Conservation (phyloP, 129 eudicot genomes). For the Flaveria ramosissima region DNA sequence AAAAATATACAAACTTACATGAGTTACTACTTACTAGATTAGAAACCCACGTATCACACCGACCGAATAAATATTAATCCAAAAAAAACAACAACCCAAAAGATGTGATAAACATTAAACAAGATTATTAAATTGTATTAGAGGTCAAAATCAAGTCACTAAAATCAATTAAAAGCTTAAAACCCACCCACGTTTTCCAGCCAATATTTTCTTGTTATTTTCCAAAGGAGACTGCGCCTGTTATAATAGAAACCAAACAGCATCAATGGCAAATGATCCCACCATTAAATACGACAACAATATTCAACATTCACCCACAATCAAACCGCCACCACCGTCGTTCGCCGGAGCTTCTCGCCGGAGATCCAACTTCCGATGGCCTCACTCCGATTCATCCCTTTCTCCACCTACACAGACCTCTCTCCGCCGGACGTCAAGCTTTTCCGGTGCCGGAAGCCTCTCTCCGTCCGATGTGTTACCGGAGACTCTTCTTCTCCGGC, state of each 20-base stretch:
- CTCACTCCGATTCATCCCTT: constrained; percentile 30
- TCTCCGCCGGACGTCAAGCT: constrained; percentile 38
- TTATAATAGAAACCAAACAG: not conserved
- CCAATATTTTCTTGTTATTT: not conserved
- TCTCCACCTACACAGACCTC: constrained; percentile 29
- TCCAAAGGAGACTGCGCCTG: constrained; percentile 2
- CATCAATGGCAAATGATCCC: constrained; percentile 6
- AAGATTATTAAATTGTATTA: no score
- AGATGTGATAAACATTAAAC: no score
- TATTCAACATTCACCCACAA: not conserved
- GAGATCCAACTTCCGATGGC: constrained; percentile 22
- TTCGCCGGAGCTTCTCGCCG: not conserved
- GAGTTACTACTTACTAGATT: no score
- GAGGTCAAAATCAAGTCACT: no score
- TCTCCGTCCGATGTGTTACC: constrained; percentile 48
- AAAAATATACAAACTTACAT: no score
- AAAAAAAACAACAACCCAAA: no score
- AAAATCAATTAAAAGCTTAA: no score
- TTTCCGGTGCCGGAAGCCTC: constrained; percentile 37
- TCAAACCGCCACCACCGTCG: not conserved
- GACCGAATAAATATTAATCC: no score
- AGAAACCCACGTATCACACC: no score
- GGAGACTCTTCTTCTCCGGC: constrained; percentile 42
- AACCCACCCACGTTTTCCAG: not conserved
- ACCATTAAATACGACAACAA: not conserved